These are phyloP conservation scores for Alternaria novae-zelandiae DNA, from an alignment of 2,329 filamentous ascomycete species.

Conservation along the genomic window DNA sequence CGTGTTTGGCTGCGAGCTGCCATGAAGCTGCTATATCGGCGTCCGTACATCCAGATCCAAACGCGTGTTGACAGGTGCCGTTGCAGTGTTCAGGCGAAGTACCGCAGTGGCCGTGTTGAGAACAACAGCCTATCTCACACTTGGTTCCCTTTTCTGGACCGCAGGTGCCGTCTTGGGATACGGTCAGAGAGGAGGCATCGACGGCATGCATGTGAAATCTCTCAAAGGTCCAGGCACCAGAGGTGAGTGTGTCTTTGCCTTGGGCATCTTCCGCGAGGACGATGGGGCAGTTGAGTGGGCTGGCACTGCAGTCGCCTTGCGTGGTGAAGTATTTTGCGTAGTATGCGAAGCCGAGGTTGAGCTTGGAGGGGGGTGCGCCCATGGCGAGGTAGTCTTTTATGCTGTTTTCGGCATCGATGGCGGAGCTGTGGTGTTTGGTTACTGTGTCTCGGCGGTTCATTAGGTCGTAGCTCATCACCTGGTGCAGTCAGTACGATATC, in stretches of 20 bases:
- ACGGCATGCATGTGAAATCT: constrained; percentile 32
- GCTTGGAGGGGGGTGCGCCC: constrained; percentile 61
- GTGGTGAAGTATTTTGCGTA: constrained; percentile 72
- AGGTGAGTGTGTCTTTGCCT: constrained; percentile 65
- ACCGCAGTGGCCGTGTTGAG: constrained; percentile 44
- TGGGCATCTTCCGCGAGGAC: constrained; percentile 65
- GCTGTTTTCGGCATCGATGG: constrained; percentile 61
- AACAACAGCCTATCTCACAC: constrained; percentile 40
- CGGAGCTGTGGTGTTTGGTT: constrained; percentile 71
- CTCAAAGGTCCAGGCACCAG: constrained; percentile 62
- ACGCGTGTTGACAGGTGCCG: constrained; percentile 42
- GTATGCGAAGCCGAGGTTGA: constrained; percentile 72
- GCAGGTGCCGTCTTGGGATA: constrained; percentile 39
- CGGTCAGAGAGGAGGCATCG: constrained; percentile 15
- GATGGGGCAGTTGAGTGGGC: constrained; percentile 65
- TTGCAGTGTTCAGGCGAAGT: constrained; percentile 33
- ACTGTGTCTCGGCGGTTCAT: constrained; percentile 71
- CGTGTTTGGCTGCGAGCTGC: constrained; percentile 59
- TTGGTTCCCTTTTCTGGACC: constrained; percentile 36
- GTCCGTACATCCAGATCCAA: constrained; percentile 53
- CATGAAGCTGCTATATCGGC: constrained; percentile 64
- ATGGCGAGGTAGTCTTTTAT: constrained; percentile 65
- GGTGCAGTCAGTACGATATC: neutral
- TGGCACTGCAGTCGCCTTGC: constrained; percentile 52
- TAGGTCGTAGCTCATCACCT: constrained; percentile 74